Base-by-base conservation (phyloP, 441 rosid species). In the Daphne laureola region DNA sequence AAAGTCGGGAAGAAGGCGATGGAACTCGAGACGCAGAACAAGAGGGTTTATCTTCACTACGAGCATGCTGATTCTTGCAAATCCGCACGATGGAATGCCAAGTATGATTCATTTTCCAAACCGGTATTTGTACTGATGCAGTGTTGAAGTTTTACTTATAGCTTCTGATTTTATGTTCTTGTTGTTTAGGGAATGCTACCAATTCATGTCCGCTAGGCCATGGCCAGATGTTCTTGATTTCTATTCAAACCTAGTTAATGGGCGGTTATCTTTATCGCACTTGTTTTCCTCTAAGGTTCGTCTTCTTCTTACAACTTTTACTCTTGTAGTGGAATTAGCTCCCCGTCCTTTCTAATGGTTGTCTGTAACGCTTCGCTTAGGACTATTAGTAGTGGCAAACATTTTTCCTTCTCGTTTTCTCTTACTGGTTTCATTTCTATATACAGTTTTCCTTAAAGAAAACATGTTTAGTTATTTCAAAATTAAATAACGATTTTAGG, bases 211-310 rank as follows among this genome's bases (percentile, higher is more conserved):
- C 49, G 67, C 69, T 27, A 79, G 95, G 77, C 85, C 87, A 27
- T 93, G 98, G 98, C 71, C 79, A 43, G 75, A 80, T 51, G 86
- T 90, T 43, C 46, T 57, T 59, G 75, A 79, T 63, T 85, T 87
- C 55, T 83, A 87, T 66, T 77, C 82, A n/a, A 75, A 74, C 50
- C 58, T 73, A 8, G 89, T 90, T 43, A 67, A 73, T 8, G 86
- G 79, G 48, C 63, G 55, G n/a, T 49, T 61, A 27, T 70, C 80
- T 4, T 51, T 87, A 23, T 52, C 71, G 0, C 45, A 70, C 16
- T 53, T 90, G 76, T 80, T 85, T 67, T 58, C 63, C 48, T 52
- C 72, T 23, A 72, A 79, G 74, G 89, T 83, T 18, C 23, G 46
- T 60, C 23, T 17, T n/a, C 23, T 17, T n/a, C 42, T 13, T 38